phyloP scores from a whole-genome alignment of 176 grass and related monocot genomes.

The Chloris gayana region DNA sequence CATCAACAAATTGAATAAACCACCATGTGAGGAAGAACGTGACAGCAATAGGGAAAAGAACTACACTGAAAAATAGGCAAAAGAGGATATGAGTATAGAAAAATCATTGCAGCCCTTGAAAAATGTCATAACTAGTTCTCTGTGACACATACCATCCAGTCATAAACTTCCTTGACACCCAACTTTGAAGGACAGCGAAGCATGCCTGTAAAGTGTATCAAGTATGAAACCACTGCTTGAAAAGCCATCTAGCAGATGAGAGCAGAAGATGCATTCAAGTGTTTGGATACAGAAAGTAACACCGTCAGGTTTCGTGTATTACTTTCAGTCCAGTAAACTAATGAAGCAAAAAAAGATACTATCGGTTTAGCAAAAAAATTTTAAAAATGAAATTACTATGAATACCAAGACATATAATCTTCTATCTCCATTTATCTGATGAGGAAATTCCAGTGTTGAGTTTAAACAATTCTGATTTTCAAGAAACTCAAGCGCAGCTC shows the following conservation, averaged over 20 bases:
- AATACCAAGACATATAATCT: neutral
- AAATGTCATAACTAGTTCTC: slow-evolving; percentile 17
- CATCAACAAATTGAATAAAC: slow-evolving; percentile 99
- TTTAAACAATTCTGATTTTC: neutral
- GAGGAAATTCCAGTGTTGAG: neutral
- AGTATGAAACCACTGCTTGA: neutral
- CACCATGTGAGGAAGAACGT: slow-evolving; percentile 99
- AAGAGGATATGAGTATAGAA: slow-evolving; percentile 22
- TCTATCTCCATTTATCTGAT: neutral
- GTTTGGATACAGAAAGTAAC: neutral
- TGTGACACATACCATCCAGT: slow-evolving; percentile 79
- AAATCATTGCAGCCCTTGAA: slow-evolving; percentile 4
- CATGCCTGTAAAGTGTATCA: slow-evolving; percentile 67
- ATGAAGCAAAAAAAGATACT: neutral
- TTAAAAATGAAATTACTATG: neutral
- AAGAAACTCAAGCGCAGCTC: neutral
- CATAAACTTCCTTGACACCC: slow-evolving; percentile 98
- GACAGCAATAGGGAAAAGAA: slow-evolving; percentile 93
- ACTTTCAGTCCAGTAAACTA: neutral
- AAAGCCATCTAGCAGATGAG: neutral
- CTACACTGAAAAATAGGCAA: slow-evolving; percentile 53
- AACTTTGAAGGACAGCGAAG: slow-evolving; percentile 94
- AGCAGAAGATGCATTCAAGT: neutral
- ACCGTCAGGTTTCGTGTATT: neutral
- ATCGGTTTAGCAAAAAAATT: neutral